Evolutionary conservation across 2,329 filamentous ascomycete species (phyloP), one percentile per base, ranked within the genome.

Genomic region (Penicillium sp.): DNA sequence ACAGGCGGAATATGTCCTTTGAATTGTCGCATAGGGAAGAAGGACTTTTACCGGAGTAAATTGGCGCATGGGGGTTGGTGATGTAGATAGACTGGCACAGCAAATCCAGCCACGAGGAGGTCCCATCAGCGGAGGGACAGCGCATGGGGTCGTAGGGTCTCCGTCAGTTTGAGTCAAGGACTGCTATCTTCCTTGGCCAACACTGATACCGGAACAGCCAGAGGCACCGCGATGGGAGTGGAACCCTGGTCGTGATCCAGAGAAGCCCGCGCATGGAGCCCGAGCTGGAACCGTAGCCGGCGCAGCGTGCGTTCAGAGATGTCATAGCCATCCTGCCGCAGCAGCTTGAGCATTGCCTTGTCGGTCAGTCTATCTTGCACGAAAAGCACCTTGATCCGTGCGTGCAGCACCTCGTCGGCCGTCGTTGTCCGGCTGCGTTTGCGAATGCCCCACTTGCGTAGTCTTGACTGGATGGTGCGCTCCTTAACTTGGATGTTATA

Each of bases 371-470:
- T 58, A 43, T 62, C 54, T 35, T 62, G 48, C 35, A 60, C 27
- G 39, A 62, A 63, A 30, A 63, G 52, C 33, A 63, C 36, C 18
- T 50, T 58, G 36, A 63, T 62, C 11, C 60, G 60, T 14, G 58
- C 54, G 46, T 63, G 60, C 5, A 63, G 53, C 20, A 51, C 48
- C 38, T 58, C 58, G 38, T 63, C 60, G 14, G 58, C 58, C 22
- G 60, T 63, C 8, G 60, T 63, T 22, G 58, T 63, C 16, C 54
- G 58, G 47, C 59, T 58, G 56, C 60, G 60, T 47, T 63, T 63
- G 46, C 60, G 60, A 31, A 63, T 60, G 36, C 60, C 60, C 60
- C 60, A 63, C 57, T 61, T 58, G 49, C 60, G 60, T 25, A 63
- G 57, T 18, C 60, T 58, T n/a, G 58, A 60, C 39, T 63, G 60